phyloP scores from a whole-genome alignment of 1,284 basidiomycete genomes.

The Waitea zeae region DNA sequence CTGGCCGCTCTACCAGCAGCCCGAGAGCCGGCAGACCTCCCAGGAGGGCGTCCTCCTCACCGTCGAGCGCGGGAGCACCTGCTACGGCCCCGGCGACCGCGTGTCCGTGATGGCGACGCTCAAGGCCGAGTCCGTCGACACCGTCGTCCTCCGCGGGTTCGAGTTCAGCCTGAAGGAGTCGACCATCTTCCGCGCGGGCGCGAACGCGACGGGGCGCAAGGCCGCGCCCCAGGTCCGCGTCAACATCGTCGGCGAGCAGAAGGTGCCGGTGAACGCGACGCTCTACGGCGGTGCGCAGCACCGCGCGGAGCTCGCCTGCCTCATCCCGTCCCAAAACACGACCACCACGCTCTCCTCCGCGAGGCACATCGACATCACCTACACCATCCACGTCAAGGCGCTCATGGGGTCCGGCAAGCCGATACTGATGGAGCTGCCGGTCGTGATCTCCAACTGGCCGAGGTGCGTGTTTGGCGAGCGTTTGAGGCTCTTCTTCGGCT shows the following conservation, averaged over 20 bases:
- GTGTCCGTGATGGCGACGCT: conserved; percentile 54
- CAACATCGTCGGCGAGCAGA: conserved; percentile 39
- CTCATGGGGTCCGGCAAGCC: conserved; percentile 51
- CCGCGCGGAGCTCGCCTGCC: conserved; percentile 48
- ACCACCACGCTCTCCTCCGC: conserved; percentile 64
- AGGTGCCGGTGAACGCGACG: conserved; percentile 51
- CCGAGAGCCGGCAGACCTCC: conserved; percentile 48
- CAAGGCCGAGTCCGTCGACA: conserved; percentile 46
- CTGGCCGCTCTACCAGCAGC: conserved; percentile 76
- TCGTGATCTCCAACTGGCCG: conserved; percentile 70
- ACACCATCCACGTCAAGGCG: conserved; percentile 60
- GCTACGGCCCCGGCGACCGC: conserved; percentile 74
- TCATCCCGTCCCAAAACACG: conserved; percentile 51
- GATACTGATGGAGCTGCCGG: conserved; percentile 52
- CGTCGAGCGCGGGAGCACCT: conserved; percentile 58
- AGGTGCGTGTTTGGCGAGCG: conserved; percentile 29
- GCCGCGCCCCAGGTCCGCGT: conserved; percentile 37
- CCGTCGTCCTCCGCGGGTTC: conserved; percentile 57
- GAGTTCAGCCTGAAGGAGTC: conserved; percentile 66
- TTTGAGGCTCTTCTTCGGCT: background rate
- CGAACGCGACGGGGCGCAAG: conserved; percentile 33
- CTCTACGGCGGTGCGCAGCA: conserved; percentile 56
- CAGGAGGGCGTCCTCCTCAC: conserved; percentile 55
- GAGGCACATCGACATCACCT: conserved; percentile 66
- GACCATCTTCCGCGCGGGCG: conserved; percentile 44